These are phyloP conservation scores for Aureobasidium sp. DNA, from an alignment of 2,329 filamentous ascomycete genomes.

Conservation along the genomic window DNA sequence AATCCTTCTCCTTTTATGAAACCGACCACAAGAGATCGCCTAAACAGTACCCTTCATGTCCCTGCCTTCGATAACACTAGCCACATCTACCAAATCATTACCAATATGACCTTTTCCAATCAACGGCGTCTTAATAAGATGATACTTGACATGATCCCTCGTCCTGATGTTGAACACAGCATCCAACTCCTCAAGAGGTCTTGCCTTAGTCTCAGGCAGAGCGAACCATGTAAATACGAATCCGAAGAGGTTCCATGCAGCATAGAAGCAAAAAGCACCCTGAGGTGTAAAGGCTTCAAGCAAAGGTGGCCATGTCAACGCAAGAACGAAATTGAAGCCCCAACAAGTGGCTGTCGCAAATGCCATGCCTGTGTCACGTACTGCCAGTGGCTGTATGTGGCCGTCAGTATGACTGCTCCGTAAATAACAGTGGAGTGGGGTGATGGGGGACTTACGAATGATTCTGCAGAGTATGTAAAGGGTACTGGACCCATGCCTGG, in stretches of 20 bases:
- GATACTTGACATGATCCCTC: conserved; percentile 5
- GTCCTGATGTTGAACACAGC: conserved; percentile 20
- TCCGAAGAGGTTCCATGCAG: conserved; percentile 47
- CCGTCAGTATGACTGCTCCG: too few relatives aligned
- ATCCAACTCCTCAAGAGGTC: conserved; percentile 38
- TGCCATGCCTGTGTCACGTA: conserved; percentile 33
- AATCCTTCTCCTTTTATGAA: too few relatives aligned
- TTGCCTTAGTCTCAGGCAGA: conserved; percentile 37
- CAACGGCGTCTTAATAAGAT: not conserved
- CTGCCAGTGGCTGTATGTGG: conserved; percentile 32
- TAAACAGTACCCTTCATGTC: not conserved
- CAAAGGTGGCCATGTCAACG: conserved; percentile 43
- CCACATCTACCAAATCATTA: not conserved
- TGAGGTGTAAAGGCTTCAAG: conserved; percentile 38
- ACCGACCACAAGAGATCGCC: too few relatives aligned
- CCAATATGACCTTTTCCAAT: not conserved
- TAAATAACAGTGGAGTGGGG: too few relatives aligned
- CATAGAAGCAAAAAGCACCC: conserved; percentile 49
- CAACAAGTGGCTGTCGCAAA: conserved; percentile 47
- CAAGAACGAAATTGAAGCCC: conserved; percentile 33
- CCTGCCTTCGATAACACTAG: not conserved
- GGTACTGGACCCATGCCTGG: conserved; percentile 36
- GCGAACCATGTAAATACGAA: conserved; percentile 37
- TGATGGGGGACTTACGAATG: too few relatives aligned
- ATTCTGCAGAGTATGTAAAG: conserved; percentile 37